phyloP scores from a whole-genome alignment of 1,284 basidiomycete species.

The Irpex sp. region DNA sequence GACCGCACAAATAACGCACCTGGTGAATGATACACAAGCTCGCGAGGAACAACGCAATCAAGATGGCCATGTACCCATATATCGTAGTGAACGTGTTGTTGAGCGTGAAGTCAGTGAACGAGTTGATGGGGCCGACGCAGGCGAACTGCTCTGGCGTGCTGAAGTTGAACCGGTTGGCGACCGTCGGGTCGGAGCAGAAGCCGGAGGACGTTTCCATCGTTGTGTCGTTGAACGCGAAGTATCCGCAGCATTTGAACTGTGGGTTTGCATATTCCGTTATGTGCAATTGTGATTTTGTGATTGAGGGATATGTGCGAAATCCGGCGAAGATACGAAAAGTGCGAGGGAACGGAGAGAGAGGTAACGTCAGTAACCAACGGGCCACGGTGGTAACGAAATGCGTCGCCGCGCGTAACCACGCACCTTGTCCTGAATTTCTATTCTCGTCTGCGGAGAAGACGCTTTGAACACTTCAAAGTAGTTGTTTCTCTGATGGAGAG shows the following conservation, averaged over 20 bases:
- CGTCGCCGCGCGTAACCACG: constrained; percentile 14
- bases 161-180: constrained; percentile 44
- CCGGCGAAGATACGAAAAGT: neutral
- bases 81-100: constrained; percentile 78
- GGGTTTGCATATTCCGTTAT: too few relatives aligned
- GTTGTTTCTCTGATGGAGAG: constrained; percentile 64
- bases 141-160: constrained; percentile 23
- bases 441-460: constrained; percentile 43
- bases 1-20: constrained; percentile 34
- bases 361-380: neutral
- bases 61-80: constrained; percentile 83
- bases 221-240: constrained; percentile 64
- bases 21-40: constrained; percentile 83
- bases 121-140: constrained; percentile 66
- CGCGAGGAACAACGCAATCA: constrained; percentile 69
- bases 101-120: constrained; percentile 64
- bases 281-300: neutral
- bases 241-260: constrained; percentile 80
- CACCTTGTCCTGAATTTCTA: constrained; percentile 72
- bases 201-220: constrained; percentile 49
- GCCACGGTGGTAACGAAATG: too few relatives aligned
- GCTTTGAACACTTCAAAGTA: constrained; percentile 56
- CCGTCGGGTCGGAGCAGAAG: constrained; percentile 56
- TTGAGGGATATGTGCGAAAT: too few relatives aligned
- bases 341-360: constrained; percentile 2